Conservation (phyloP, 2,329 filamentous ascomycete species). For the Colletotrichum melonis region DNA sequence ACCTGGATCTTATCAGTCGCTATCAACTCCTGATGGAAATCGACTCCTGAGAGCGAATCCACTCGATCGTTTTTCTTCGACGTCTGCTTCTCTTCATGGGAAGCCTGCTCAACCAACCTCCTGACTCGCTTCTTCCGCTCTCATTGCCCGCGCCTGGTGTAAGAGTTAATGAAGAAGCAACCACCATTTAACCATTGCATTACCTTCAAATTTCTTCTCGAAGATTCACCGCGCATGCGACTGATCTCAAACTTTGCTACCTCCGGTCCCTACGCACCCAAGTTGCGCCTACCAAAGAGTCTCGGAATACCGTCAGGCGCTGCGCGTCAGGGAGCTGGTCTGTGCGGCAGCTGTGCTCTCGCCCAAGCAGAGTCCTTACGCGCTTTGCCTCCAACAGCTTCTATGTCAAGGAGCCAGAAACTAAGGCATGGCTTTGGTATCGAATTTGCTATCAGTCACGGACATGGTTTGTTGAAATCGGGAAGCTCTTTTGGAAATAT, state of each 20-base stretch:
- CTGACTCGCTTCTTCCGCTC: not conserved
- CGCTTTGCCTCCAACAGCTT: not conserved
- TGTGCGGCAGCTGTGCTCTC: not conserved
- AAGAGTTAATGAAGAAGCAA: not conserved
- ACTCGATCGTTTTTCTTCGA: not conserved
- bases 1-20: not conserved
- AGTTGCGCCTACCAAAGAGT: not conserved
- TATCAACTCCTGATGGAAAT: not conserved
- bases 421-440: not conserved
- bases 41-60: not conserved
- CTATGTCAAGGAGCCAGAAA: not conserved
- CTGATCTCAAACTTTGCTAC: not conserved
- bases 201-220: not conserved
- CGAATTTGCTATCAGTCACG: not conserved
- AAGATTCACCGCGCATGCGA: not conserved
- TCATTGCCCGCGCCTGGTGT: too few species aligned
- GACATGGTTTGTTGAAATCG: not conserved
- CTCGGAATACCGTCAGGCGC: not conserved
- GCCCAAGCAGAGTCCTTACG: not conserved
- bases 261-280: not conserved
- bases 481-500: not conserved
- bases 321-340: not conserved
- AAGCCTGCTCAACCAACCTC: not conserved
- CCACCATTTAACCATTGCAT: not conserved
- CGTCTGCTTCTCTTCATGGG: not conserved